Base-by-base conservation (phyloP, 2,329 filamentous ascomycete species). In the Ceratocystis alfenasii region DNA sequence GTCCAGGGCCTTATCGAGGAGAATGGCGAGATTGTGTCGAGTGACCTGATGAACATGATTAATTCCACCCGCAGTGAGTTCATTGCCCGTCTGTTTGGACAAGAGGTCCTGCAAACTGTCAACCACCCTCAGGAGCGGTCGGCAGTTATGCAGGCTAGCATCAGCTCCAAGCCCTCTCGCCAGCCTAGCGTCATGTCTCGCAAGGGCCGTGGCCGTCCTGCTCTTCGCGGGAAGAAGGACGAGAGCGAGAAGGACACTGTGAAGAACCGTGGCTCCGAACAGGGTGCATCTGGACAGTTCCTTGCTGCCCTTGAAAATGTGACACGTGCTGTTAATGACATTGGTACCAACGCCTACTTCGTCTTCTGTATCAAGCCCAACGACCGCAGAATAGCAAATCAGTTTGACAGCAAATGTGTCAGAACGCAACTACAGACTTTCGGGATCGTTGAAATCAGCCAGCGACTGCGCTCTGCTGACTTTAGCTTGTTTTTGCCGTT, bases 361-460 rank as follows among this genome's bases (percentile, higher is more conserved):
- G 84, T 99, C 57, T 96, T 99, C 76, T 99, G 94, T 72, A 77
- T 99, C 69, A 99, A 99, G 76, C 93, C 94, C 25, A 99, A 99
- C 71, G 94, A 99, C 74, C 84, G 94, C 64, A 86, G 94, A 62
- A 99, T 99, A 70, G 93, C 94, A 68, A 99, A 99, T 71, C 94
- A 99, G 73, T 99, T 97, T 71, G 94, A 99, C 75, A 96, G 91
- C 82, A 97, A 97, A 76, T 99, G 94, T 74, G 94, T 99, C 25
- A 87, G 94, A 3, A 89, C 89, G 10, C 94, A 99, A 74, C 83
- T 99, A 1, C 93, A 97, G 73, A 95, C 91, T 0, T 90, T 97
- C 70, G 94, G 94, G 41, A 95, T 99, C 72, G 92, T 92, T 0
- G 94, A 99, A 74, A 96, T 99, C 74, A 96, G 92, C 73, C 92